Conservation (phyloP, 1,139 yeast species). For the Candida sanyaensis region DNA sequence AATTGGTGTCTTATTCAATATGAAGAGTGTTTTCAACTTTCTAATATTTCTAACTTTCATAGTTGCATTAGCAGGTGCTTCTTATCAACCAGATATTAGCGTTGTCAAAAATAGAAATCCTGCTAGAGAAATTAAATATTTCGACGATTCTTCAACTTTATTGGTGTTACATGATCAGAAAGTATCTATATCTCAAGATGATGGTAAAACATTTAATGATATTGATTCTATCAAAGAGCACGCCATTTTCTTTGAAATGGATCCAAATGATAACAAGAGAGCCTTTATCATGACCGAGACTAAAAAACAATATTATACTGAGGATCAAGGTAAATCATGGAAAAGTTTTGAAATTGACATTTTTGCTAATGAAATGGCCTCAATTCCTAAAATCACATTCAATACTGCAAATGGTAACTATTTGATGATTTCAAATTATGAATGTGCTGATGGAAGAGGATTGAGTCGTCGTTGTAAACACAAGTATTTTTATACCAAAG, state of each 20-base stretch:
- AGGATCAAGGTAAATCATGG: constrained; percentile 65
- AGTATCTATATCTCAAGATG: constrained; percentile 51
- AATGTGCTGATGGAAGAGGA: constrained; percentile 31
- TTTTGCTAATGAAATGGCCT: constrained; percentile 11
- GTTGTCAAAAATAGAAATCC: constrained; percentile 13
- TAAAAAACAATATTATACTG: constrained; percentile 51
- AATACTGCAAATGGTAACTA: constrained; percentile 44
- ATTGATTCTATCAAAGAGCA: constrained; percentile 30
- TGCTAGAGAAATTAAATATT: constrained; percentile 34
- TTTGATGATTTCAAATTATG: constrained; percentile 38
- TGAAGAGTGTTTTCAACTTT: constrained; percentile 1
- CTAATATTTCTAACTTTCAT: constrained; percentile 4
- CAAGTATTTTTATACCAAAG: constrained; percentile 49
- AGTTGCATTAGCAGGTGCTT: constrained; percentile 1
- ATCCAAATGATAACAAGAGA: constrained; percentile 44
- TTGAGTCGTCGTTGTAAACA: constrained; percentile 32
- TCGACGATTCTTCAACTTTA: constrained; percentile 58
- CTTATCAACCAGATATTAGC: constrained; percentile 20
- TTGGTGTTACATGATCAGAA: constrained; percentile 34
- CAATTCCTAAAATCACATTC: constrained; percentile 27
- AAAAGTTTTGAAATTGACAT: constrained; percentile 31
- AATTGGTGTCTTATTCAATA: not conserved
- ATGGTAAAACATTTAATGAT: constrained; percentile 57
- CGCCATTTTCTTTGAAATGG: constrained; percentile 37
- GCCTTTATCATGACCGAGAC: constrained; percentile 53